These are phyloP conservation scores for Calendula officinalis DNA, from an alignment of 129 eudicot species.

Conservation along the genomic window DNA sequence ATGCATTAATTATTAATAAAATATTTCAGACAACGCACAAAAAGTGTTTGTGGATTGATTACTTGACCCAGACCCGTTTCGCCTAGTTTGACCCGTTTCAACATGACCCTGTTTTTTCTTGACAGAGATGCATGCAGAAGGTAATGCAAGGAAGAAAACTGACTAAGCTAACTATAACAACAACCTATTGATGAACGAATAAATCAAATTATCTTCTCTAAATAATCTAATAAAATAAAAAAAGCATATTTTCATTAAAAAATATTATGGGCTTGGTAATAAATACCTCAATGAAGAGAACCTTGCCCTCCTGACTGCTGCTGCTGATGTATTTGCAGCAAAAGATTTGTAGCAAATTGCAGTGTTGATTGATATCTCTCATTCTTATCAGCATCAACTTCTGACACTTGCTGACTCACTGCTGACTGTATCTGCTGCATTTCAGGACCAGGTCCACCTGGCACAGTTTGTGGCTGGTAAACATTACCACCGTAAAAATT, in stretches of 20 bases:
- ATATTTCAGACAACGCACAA: no score
- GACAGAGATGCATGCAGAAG: neutral
- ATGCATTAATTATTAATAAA: no score
- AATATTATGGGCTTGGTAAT: constrained; percentile 18
- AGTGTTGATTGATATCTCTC: constrained; percentile 81
- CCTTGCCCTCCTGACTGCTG: constrained; percentile 15
- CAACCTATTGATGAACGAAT: constrained; percentile 18
- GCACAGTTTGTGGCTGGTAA: constrained; percentile 36
- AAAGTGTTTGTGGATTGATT: no score
- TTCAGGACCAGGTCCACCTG: constrained; percentile 38
- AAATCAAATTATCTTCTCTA: constrained; percentile 16
- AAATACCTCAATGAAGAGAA: constrained; percentile 47
- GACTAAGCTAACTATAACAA: constrained; percentile 5
- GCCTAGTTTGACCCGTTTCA: neutral
- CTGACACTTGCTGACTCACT: constrained; percentile 45
- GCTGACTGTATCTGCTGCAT: constrained; percentile 52
- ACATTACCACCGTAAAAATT: constrained; percentile 40
- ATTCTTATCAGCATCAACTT: constrained; percentile 74
- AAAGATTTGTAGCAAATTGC: constrained; percentile 86
- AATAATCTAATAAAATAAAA: neutral
- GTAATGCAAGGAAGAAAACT: neutral
- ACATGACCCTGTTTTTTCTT: neutral
- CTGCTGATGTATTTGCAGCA: constrained; percentile 70
- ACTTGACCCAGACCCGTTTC: neutral
- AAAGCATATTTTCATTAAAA: constrained; percentile 4